Base-by-base conservation (phyloP, 768 basidiomycete genomes). In the Panus rudis region DNA sequence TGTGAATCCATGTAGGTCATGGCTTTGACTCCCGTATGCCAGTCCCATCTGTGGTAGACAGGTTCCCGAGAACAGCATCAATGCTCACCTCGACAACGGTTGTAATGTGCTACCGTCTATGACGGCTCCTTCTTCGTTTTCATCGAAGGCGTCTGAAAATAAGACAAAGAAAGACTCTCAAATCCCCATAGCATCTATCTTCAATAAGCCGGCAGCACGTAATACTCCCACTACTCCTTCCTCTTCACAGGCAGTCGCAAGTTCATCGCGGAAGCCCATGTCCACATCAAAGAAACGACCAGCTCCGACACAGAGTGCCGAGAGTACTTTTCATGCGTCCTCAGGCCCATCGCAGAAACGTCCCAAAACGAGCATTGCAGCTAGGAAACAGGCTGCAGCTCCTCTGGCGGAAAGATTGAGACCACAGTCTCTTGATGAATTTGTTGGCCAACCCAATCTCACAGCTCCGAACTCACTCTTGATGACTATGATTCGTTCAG, bases 401-500 rank as follows among this genome's bases (percentile, higher is more conserved):
- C 84, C 84, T 0, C 62, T 91, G 1, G 84, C 90, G 1, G 89
- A 91, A 55, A 70, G 72, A 16, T 70, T 90, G 32, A 72, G 89
- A 7, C 89, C 89, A 2, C 69, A 64, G 11, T 60, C 59, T 4
- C 63, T 91, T 14, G 71, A 72, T 2, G 78, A 85, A 3, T 84
- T 86, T 47, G 65, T 90, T 22, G 89, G 89, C 3, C 89, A 92
- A 54, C 57, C 58, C 16, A 77, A 85, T 57, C 52, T 89, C 20
- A 75, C 74, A 3, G 76, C 73, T 0, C 64, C 69, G 0, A 67
- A 73, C n/a, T 77, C 78, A 4, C 57, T 81, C 24, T 67, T 90
- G 26, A 66, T 75, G 47, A 69, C 65, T 27, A 56, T 76, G 38
- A 60, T 84, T 12, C 65, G 69, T n/a, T 59, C 56, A 22, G 72